phyloP scores from a whole-genome alignment of 176 grass and related monocot genomes.

The Triticum aestivum region IWGSC_CS_RefSeq_v2.1 NC_057798.1:761170379-761170878 shows the following conservation, averaged over 20 bases:
- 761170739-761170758: not conserved
- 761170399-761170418: too few relatives aligned
- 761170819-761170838: not conserved
- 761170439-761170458: not conserved
- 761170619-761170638: not conserved
- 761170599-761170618: not conserved
- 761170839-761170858: not conserved
- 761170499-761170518: not conserved
- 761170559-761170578: conserved; percentile 14
- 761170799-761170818: not conserved
- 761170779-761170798: not conserved
- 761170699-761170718: not conserved
- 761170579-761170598: not conserved
- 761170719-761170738: not conserved
- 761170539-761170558: not conserved
- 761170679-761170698: not conserved
- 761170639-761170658: not conserved
- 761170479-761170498: not conserved
- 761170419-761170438: not conserved
- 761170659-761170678: conserved; percentile 1
- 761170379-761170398: not conserved
- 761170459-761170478: not conserved
- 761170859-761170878: not conserved
- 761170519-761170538: not conserved
- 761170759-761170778: not conserved